A percentile compares a stretch with the other conserved stretches of the same genome.
Evolutionary conservation across 495 filamentous ascomycete genomes (phyloP).

Genomic region (Hypoxylon lienhwacheense): DNA sequence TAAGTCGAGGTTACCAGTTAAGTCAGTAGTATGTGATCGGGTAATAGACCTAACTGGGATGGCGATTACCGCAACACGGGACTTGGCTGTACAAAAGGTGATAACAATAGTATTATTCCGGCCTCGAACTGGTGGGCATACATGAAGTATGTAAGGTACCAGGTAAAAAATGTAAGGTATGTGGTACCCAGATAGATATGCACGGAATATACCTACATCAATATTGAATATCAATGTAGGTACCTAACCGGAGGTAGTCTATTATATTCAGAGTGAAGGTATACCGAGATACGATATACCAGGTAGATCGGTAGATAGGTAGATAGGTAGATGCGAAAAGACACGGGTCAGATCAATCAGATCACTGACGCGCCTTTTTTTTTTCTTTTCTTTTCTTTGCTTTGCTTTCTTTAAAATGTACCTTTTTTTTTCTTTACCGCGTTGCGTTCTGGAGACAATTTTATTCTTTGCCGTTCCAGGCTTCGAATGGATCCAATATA

Average conservation of each 20-base stretch:
- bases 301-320: neutral
- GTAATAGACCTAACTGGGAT: no score
- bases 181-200: neutral
- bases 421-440: neutral
- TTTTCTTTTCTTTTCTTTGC: no score
- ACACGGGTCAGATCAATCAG: constrained; percentile 19
- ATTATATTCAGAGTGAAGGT: neutral
- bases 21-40: neutral
- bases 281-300: neutral
- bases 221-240: no score
- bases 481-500: constrained; percentile 31
- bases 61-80: no score
- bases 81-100: no score
- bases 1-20: no score
- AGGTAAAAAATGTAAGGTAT: neutral
- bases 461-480: constrained; percentile 42
- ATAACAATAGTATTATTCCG: neutral
- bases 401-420: no score
- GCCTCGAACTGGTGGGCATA: neutral
- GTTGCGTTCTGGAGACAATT: constrained; percentile 39
- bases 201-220: neutral
- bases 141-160: neutral
- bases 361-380: constrained; percentile 55
- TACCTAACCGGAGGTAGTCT: no score
- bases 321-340: neutral